phyloP scores from a whole-genome alignment of 768 basidiomycete genomes.

The Holtermannia corniformis region DNA sequence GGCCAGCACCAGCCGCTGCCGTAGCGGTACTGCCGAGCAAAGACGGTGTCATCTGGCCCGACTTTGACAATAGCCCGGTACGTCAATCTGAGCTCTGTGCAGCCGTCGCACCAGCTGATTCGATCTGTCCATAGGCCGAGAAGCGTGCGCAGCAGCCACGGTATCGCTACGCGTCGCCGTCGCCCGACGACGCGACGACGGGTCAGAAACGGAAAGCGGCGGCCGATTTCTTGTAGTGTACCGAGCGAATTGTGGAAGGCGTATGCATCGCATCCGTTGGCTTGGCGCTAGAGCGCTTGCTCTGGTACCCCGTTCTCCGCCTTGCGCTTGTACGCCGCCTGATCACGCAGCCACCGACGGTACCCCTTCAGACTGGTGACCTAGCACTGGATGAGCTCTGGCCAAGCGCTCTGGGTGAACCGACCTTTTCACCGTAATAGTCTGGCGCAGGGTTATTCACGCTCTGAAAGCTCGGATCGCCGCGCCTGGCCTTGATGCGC shows the following conservation, averaged over 20 bases:
- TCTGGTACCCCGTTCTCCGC: conserved; percentile 41
- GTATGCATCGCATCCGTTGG: not conserved
- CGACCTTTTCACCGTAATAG: conserved; percentile 40
- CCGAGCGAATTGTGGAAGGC: not conserved
- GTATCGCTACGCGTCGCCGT: conserved; percentile 36
- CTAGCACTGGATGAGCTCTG: conserved; percentile 12
- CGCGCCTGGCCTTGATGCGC: conserved; percentile 36
- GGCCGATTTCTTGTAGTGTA: conserved; percentile 55
- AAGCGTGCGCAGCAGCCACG: conserved; percentile 36
- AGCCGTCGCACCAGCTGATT: not conserved
- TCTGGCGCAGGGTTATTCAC: conserved; percentile 41
- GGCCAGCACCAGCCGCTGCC: not conserved
- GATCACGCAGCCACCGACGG: conserved; percentile 41
- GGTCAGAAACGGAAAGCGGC: conserved; percentile 37
- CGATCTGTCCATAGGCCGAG: conserved; percentile 24
- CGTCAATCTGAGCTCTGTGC: conserved; percentile 1
- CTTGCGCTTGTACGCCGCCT: conserved; percentile 41
- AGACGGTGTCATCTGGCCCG: conserved; percentile 42
- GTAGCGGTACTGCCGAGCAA: conserved; percentile 29
- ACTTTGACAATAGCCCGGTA: conserved; percentile 32
- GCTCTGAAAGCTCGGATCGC: conserved; percentile 39
- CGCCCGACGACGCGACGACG: conserved; percentile 7
- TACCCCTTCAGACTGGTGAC: conserved; percentile 38
- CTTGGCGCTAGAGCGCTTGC: conserved; percentile 10
- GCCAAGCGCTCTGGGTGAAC: not conserved